A percentile compares a stretch with the other conserved stretches of the same genome.
Evolutionary conservation across 2,329 filamentous ascomycete genomes (phyloP).

Genomic region (Penicillium sclerotigenum): DNA sequence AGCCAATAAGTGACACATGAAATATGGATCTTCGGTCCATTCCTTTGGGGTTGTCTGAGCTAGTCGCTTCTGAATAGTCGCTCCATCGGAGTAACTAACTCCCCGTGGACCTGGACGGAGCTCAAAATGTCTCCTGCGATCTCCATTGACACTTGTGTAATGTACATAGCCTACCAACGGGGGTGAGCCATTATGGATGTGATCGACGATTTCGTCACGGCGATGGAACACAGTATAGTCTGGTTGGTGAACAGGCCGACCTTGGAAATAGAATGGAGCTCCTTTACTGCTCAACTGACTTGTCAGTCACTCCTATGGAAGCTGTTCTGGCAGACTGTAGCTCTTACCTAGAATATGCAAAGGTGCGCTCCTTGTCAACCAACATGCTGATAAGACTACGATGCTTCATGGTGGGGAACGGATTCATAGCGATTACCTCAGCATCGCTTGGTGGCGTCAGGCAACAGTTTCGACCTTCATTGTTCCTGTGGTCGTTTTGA

Average conservation of each 20-base stretch:
- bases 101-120: background rate
- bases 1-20: constrained; percentile 14
- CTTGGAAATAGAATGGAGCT: constrained; percentile 11
- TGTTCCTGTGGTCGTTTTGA: background rate
- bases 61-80: too few species aligned
- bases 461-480: background rate
- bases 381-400: constrained; percentile 4
- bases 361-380: background rate
- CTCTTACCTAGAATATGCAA: constrained; percentile 1
- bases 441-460: background rate
- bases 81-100: background rate
- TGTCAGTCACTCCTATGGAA: background rate
- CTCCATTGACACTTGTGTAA: constrained; percentile 6
- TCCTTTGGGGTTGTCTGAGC: constrained; percentile 10
- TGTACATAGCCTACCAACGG: constrained; percentile 9
- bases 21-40: constrained; percentile 18
- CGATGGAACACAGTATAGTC: constrained; percentile 5
- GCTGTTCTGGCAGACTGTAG: background rate
- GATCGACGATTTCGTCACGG: background rate
- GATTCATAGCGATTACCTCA: background rate
- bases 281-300: background rate
- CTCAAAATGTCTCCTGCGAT: constrained; percentile 1
- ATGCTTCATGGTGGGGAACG: background rate
- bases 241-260: constrained; percentile 8
- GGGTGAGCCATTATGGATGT: background rate